Percentiles rank a stretch among this genome's conserved stretches.
These are phyloP conservation scores for Colletotrichum horii DNA, from an alignment of 2,329 filamentous ascomycete species.

Conservation along the genomic window DNA sequence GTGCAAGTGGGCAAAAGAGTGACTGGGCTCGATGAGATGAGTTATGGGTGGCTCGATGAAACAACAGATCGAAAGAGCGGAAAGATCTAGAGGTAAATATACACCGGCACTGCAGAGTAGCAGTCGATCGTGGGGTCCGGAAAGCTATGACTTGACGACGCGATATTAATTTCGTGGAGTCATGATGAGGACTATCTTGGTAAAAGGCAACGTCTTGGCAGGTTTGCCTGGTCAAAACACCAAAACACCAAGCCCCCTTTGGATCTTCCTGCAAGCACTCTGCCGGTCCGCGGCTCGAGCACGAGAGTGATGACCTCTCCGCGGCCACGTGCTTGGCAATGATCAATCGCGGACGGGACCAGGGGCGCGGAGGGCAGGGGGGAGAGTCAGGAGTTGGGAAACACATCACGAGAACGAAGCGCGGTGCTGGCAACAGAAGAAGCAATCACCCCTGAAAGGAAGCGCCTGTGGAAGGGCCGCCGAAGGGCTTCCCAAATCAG, in stretches of 20 bases:
- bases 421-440: neutral
- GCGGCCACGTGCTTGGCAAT: neutral
- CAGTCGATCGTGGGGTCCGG: neutral
- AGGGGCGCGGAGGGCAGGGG: neutral
- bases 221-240: neutral
- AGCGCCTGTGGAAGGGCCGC: neutral
- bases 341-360: neutral
- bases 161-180: constrained; percentile 12
- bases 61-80: neutral
- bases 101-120: neutral
- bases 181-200: neutral
- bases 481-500: neutral
- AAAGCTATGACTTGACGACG: neutral
- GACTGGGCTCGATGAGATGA: neutral
- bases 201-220: constrained; percentile 6
- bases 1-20: neutral
- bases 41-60: neutral
- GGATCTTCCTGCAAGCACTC: neutral
- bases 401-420: constrained; percentile 6
- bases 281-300: neutral
- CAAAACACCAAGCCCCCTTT: neutral
- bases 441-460: neutral
- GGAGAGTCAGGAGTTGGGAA: neutral
- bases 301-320: neutral
- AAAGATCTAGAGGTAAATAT: constrained; percentile 13